Evolutionary conservation across 2,329 filamentous ascomycete species (phyloP), one percentile per base, ranked within the genome.

Genomic region (Bretziella fagacearum): DNA sequence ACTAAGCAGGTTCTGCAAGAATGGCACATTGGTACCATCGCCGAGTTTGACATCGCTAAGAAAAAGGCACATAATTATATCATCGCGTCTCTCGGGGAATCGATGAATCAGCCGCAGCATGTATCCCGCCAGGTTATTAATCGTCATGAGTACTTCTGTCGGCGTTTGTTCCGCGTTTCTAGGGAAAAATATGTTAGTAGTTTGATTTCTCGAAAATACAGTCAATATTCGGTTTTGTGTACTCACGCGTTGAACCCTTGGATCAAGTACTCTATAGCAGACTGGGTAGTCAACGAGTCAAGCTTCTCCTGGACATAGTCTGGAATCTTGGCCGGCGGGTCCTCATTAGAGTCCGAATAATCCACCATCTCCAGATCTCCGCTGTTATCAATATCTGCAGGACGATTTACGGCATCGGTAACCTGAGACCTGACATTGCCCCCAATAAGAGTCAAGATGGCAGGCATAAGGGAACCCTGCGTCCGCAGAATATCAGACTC

Each of bases 11-110:
- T 85, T 94, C 54, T 81, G 79, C 49, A 89, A 77, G 0, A 82
- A 77, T 0, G 84, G 81, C 6, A 79, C 15, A 6, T 47, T 39
- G 7, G 57, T 51, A 57, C 64, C 51, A 49, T 50, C 63, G 54
- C 56, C 60, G 44, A 57, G 63, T 2, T 69, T 62, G 3, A 82
- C 68, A 36, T 81, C 76, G 0, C 85, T 83, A 33, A 91, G 70
- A 57, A 91, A 96, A 1, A 96, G 67, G 65, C 85, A 89, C 84
- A 96, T 93, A 18, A 87, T 80, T 51, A 95, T 93, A 50, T 95
- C 86, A 56, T 95, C 87, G 3, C 79, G 79, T 50, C 77, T 73
- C 5, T 70, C 66, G 6, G 89, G 86, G 54, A 96, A 96, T 55
- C 86, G 87, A 50, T 83, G 76, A 3, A 96, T 66, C 2, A 98